Conservation (phyloP, 1,139 yeast species). For the Geotrichum phurueaensis region DNA sequence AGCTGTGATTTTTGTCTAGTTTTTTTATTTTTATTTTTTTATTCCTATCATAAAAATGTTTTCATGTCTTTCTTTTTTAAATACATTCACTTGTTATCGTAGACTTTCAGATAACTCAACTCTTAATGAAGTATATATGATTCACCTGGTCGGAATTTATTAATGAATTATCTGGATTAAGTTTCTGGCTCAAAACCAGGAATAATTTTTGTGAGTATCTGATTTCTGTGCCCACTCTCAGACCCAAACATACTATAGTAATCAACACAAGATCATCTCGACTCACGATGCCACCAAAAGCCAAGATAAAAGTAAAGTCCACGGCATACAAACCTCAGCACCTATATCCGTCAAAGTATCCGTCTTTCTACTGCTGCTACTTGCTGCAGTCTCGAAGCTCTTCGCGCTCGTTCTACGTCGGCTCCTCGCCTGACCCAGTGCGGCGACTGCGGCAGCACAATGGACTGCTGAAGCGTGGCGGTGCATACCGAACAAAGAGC, state of each 20-base stretch:
- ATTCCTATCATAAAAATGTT: neutral
- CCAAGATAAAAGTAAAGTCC: neutral
- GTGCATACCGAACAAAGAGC: constrained; percentile 60
- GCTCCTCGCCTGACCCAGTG: constrained; percentile 70
- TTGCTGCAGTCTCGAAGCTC: constrained; percentile 53
- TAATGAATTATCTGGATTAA: too few species aligned
- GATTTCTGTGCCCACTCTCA: neutral
- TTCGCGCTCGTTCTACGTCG: constrained; percentile 58
- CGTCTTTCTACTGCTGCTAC: constrained; percentile 57
- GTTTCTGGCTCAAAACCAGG: too few species aligned
- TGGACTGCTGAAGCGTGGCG: constrained; percentile 56
- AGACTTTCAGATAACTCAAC: neutral
- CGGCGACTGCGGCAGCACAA: constrained; percentile 71
- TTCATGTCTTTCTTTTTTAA: neutral
- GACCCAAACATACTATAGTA: neutral
- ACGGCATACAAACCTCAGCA: constrained; percentile 3
- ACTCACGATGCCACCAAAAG: neutral
- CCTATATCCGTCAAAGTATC: constrained; percentile 7
- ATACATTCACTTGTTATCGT: neutral
- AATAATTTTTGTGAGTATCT: neutral
- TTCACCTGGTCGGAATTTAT: neutral
- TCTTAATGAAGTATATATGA: neutral
- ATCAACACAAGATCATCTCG: neutral
- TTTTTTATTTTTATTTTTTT: neutral
- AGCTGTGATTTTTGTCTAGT: neutral